A percentile compares a stretch with the other conserved stretches of the same genome.
These are phyloP conservation scores for Wallacemonas sp. DNA, from an alignment of 208 protist species.

Conservation along the genomic window DNA sequence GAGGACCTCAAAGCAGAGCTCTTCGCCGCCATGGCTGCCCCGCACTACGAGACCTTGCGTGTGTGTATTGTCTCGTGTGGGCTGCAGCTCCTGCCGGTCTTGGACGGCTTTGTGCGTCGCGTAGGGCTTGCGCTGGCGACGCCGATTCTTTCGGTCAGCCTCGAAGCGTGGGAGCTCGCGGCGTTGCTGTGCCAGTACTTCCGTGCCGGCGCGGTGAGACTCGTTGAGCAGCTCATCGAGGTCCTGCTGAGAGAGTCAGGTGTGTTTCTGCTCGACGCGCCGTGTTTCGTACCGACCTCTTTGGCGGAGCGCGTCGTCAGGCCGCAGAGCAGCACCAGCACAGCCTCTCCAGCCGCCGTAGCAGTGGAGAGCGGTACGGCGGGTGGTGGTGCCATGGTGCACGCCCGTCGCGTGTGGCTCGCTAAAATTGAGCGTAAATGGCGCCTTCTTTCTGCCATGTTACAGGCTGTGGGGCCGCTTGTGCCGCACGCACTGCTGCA, in stretches of 20 bases:
- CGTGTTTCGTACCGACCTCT: conserved; percentile 37
- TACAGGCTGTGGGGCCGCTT: conserved; percentile 43
- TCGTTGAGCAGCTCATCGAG: conserved; percentile 49
- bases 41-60: conserved; percentile 41
- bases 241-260: conserved; percentile 42
- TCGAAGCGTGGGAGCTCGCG: conserved; percentile 54
- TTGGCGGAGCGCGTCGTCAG: conserved; percentile 21
- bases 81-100: conserved; percentile 54
- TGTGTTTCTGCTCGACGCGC: conserved; percentile 47
- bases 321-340: background rate
- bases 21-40: conserved; percentile 48
- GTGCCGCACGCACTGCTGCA: conserved; percentile 40
- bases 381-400: too few relatives aligned
- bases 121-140: conserved; percentile 45
- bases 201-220: conserved; percentile 43
- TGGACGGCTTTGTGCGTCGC: conserved; percentile 47
- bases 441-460: conserved; percentile 37
- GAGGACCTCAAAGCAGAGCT: conserved; percentile 29
- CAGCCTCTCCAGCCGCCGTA: background rate
- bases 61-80: conserved; percentile 32
- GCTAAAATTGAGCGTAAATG: conserved; percentile 34
- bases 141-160: conserved; percentile 34
- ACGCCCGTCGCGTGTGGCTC: conserved; percentile 17
- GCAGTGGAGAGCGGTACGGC: too few relatives aligned
- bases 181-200: conserved; percentile 58